These are phyloP conservation scores for Mycogone perniciosa DNA, from an alignment of 2,329 filamentous ascomycete species.

Conservation along the genomic window DNA sequence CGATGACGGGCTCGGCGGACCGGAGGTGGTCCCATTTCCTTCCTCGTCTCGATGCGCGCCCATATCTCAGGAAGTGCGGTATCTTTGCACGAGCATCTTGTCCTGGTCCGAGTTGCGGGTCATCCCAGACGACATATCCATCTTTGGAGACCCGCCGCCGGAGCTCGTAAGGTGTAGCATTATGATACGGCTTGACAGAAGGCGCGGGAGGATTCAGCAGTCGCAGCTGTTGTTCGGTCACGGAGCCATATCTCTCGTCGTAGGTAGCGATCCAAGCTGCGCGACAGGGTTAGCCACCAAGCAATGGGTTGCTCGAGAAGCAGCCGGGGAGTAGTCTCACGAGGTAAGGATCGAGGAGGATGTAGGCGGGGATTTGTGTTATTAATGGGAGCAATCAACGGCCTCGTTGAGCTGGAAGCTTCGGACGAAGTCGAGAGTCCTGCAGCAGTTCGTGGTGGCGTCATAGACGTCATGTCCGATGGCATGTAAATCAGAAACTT, in stretches of 20 bases:
- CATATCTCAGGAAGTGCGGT: constrained; percentile 41
- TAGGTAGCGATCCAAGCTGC: constrained; percentile 47
- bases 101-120: constrained; percentile 30
- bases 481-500: constrained; percentile 2
- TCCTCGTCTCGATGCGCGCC: constrained; percentile 40
- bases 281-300: not conserved
- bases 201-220: constrained; percentile 34
- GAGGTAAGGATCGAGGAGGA: constrained; percentile 25
- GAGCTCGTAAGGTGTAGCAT: constrained; percentile 33
- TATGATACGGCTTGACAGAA: constrained; percentile 35
- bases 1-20: constrained; percentile 53
- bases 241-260: constrained; percentile 34
- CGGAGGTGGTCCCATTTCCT: constrained; percentile 56
- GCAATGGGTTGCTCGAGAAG: not conserved
- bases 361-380: constrained; percentile 17
- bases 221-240: constrained; percentile 32
- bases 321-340: constrained; percentile 15
- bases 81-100: constrained; percentile 32
- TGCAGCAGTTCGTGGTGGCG: constrained; percentile 11
- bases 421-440: constrained; percentile 12
- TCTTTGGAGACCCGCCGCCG: constrained; percentile 41
- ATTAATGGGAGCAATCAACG: constrained; percentile 13
- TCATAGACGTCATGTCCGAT: constrained; percentile 12
- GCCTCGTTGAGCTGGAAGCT: constrained; percentile 8
- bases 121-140: constrained; percentile 39